phyloP scores from a whole-genome alignment of 371 early-diverging fungal species.

The Coemansia sp. region DNA sequence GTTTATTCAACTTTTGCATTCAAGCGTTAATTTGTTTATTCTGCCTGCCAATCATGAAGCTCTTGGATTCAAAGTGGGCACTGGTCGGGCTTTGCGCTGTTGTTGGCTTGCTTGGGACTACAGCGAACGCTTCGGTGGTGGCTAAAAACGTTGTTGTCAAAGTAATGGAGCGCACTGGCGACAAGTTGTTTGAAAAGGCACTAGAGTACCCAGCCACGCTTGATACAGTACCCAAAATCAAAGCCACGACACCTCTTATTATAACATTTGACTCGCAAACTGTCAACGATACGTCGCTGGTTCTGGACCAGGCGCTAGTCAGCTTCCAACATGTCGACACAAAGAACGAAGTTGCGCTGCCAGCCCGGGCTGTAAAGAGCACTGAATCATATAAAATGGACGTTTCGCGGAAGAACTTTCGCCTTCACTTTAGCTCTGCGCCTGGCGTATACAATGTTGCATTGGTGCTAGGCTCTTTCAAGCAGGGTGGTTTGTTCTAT shows the following conservation, averaged over 20 bases:
- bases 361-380: constrained; percentile 21
- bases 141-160: constrained; percentile 27
- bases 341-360: constrained; percentile 28
- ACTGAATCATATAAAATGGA: constrained; percentile 37
- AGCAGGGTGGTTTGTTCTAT: constrained; percentile 37
- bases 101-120: background rate
- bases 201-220: constrained; percentile 28
- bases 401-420: constrained; percentile 42
- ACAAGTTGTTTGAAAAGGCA: constrained; percentile 36
- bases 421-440: constrained; percentile 20
- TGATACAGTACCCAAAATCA: constrained; percentile 21
- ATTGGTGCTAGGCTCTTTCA: constrained; percentile 48
- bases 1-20: background rate
- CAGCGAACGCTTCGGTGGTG: constrained; percentile 11
- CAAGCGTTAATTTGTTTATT: background rate
- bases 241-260: constrained; percentile 28
- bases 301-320: constrained; percentile 48
- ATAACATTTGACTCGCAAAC: constrained; percentile 30
- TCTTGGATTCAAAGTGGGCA: background rate
- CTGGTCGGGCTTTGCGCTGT: constrained; percentile 17
- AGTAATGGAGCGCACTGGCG: constrained; percentile 48
- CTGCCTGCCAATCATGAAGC: constrained; percentile 10
- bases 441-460: constrained; percentile 42
- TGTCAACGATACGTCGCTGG: constrained; percentile 6
- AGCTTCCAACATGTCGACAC: constrained; percentile 31